These are phyloP conservation scores for Thelonectria blattea DNA, from an alignment of 2,329 filamentous ascomycete genomes.

Conservation along the genomic window DNA sequence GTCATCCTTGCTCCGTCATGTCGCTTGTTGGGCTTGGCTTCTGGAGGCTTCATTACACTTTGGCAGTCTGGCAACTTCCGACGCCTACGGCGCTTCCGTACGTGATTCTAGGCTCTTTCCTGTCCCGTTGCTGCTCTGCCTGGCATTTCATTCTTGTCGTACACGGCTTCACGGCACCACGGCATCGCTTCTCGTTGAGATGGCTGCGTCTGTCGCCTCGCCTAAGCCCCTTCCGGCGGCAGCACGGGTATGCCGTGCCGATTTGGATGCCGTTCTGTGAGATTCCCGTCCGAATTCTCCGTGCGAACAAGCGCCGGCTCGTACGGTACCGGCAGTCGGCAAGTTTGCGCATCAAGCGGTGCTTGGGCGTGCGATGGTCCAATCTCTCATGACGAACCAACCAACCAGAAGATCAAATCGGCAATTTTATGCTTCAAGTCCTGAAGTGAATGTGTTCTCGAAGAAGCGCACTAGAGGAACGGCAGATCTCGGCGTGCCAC, in stretches of 20 bases:
- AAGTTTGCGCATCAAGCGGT: no score
- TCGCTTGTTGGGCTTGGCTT: not conserved
- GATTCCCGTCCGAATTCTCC: not conserved
- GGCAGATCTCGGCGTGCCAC: no score
- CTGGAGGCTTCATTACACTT: not conserved
- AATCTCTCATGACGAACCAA: no score
- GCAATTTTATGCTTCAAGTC: no score
- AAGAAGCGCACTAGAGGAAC: no score
- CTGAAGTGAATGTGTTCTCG: no score
- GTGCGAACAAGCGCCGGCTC: not conserved
- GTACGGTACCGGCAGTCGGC: not conserved
- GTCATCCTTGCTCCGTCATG: not conserved
- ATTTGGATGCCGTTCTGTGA: not conserved
- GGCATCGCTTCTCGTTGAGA: not conserved
- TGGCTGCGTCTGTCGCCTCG: not conserved
- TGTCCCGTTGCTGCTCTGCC: not conserved
- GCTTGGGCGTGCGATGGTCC: no score
- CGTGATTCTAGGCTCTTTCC: not conserved
- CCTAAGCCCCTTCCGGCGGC: not conserved
- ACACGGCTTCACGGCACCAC: not conserved
- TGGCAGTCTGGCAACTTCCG: not conserved
- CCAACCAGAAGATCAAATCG: no score
- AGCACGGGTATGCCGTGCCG: conserved; percentile 13
- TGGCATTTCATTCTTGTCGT: not conserved
- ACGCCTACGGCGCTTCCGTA: no score